A percentile compares a stretch with the other conserved stretches of the same genome.
Conservation (phyloP, 495 filamentous ascomycete genomes). For the Sordaria brevicollis region DNA sequence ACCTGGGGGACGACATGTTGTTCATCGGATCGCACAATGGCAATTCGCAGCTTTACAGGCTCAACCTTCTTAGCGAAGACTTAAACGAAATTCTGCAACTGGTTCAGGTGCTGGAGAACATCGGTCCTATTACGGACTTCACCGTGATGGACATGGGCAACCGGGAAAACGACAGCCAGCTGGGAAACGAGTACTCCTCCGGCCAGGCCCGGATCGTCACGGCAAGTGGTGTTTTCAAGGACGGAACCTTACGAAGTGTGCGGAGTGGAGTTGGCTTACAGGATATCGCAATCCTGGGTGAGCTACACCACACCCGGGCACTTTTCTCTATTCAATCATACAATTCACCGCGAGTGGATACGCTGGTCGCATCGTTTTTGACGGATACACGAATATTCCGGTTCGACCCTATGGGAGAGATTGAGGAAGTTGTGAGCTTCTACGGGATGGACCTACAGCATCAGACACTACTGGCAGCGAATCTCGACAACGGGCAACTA, state of each 20-base stretch:
- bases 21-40: slow-evolving; percentile 91
- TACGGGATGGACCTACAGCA: slow-evolving; percentile 57
- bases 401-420: slow-evolving; percentile 64
- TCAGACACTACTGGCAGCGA: slow-evolving; percentile 61
- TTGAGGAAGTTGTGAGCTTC: slow-evolving; percentile 74
- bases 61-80: slow-evolving; percentile 29
- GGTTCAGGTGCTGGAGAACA: slow-evolving; percentile 70
- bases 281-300: slow-evolving; percentile 71
- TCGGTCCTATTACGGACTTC: slow-evolving; percentile 88
- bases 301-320: slow-evolving; percentile 64
- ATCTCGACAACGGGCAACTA: slow-evolving; percentile 50
- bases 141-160: slow-evolving; percentile 91
- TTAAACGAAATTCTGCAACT: slow-evolving; percentile 42
- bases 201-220: slow-evolving; percentile 92
- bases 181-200: slow-evolving; percentile 80
- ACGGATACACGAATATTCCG: slow-evolving; percentile 74
- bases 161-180: slow-evolving; percentile 56
- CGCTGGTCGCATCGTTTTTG: slow-evolving; percentile 68
- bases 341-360: slow-evolving; percentile 44
- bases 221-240: slow-evolving; percentile 76
- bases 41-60: slow-evolving; percentile 73
- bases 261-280: slow-evolving; percentile 91
- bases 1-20: slow-evolving; percentile 61
- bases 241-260: slow-evolving; percentile 78
- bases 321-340: slow-evolving; percentile 48